A percentile compares a stretch with the other conserved stretches of the same genome.
Conservation (phyloP, 2,329 filamentous ascomycete genomes). For the Apiospora malaysiana region DNA sequence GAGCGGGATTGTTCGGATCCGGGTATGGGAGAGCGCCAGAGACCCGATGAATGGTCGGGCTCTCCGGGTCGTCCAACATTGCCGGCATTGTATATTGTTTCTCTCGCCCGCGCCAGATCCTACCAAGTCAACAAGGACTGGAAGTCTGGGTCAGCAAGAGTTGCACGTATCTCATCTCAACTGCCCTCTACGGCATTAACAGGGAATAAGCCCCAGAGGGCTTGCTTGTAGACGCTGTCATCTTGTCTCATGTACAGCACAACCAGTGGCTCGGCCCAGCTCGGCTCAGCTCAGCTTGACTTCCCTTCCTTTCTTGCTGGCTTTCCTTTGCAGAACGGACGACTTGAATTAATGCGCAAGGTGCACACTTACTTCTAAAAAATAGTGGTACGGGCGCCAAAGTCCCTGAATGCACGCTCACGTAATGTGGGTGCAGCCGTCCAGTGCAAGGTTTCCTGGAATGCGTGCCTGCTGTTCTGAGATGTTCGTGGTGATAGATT, state of each 20-base stretch:
- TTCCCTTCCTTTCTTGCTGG: neutral
- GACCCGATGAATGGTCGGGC: constrained; percentile 72
- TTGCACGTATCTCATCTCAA: neutral
- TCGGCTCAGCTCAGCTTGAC: neutral
- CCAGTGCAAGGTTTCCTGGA: constrained; percentile 9
- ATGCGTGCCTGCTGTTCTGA: constrained; percentile 45
- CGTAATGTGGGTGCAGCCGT: constrained; percentile 6
- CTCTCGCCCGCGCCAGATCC: constrained; percentile 26
- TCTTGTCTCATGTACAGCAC: neutral
- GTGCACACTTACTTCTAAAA: constrained; percentile 6
- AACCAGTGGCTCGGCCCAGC: neutral
- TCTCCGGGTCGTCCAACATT: constrained; percentile 77
- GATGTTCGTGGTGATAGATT: constrained; percentile 50
- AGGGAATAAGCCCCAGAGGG: neutral
- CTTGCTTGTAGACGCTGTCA: neutral
- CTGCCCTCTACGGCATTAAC: neutral
- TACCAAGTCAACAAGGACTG: constrained; percentile 18
- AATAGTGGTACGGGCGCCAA: neutral
- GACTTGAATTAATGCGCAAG: neutral
- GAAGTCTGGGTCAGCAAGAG: constrained; percentile 16
- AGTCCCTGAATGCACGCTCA: neutral
- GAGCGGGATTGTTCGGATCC: constrained; percentile 62
- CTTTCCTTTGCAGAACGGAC: neutral
- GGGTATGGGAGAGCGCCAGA: constrained; percentile 72
- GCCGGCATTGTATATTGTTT: constrained; percentile 66